phyloP scores from a whole-genome alignment of 805 yeast genomes.

The Hanseniaspora taiwanica region DNA sequence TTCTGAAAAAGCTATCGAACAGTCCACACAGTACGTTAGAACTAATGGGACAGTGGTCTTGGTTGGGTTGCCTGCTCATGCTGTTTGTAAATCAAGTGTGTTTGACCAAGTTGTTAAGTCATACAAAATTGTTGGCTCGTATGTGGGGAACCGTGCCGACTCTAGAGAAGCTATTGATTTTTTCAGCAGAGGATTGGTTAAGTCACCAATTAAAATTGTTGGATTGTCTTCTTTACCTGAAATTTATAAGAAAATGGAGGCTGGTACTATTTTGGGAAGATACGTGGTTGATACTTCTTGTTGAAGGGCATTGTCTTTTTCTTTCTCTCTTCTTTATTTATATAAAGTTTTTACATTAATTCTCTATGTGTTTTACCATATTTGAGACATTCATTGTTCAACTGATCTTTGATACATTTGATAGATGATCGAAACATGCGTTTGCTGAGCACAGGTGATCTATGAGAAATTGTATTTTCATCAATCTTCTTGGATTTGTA shows the following conservation, averaged over 20 bases:
- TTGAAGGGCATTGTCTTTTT: too few relatives aligned
- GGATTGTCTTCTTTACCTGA: conserved; percentile 58
- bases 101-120: conserved; percentile 38
- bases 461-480: background rate
- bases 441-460: background rate
- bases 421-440: background rate
- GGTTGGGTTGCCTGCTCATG: conserved; percentile 48
- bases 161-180: conserved; percentile 58
- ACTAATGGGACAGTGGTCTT: conserved; percentile 46
- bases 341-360: too few relatives aligned
- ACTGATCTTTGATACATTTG: conserved; percentile 5
- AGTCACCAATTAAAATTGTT: conserved; percentile 61
- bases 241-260: conserved; percentile 65
- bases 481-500: background rate
- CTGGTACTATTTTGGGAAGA: conserved; percentile 78
- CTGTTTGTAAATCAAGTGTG: conserved; percentile 32
- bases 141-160: conserved; percentile 40
- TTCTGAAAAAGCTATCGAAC: conserved; percentile 37
- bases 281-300: conserved; percentile 63
- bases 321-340: too few relatives aligned
- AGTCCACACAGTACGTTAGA: conserved; percentile 40
- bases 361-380: too few relatives aligned
- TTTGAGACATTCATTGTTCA: too few relatives aligned
- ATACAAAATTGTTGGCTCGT: conserved; percentile 34
- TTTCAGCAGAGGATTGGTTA: conserved; percentile 57